Evolutionary conservation across 1,139 yeast genomes (phyloP), one percentile per base, ranked within the genome.

Genomic region (Hyphopichia buzzinii): DNA sequence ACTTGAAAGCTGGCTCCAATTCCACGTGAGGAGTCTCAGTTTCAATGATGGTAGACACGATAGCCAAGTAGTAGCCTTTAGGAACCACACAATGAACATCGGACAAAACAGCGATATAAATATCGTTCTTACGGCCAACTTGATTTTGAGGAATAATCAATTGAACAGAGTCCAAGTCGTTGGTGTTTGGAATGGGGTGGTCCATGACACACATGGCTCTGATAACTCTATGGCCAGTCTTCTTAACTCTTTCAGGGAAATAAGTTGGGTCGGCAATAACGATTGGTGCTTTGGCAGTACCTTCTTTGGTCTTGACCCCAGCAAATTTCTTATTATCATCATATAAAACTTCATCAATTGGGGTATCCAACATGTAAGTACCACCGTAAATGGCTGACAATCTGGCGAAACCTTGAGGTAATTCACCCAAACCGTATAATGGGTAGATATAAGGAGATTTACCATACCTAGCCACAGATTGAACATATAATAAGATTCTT

Each of bases 231-330:
- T 84, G 80, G 25, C 96, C 97, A 4, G 92, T 82, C 59, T 86
- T 79, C 57, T 78, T 74, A 41, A 92, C 97, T 63, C 80, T 83
- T 31, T 84, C 87, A 2, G 97, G 97, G 80, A 92, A 92, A 59
- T 92, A 92, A 12, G 98, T 92, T 40, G 99, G 99, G 60, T 92
- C 99, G 25, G 97, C 97, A 67, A 92, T 89, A 29, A 92, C 95
- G 44, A 89, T 72, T 47, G 96, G 96, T 1, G 98, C 96, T 54
- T 78, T 83, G 23, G 96, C 97, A 29, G 75, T 76, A 47, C 96
- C 97, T 51, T 89, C 95, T 44, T 90, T 94, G 35, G 97, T 85
- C 49, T 80, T 78, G 37, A 92, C 95, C 38, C 97, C 97, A 26
- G 75, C 73, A 49, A 89, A 89, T 56, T 81, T 84, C 41, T 60